A percentile compares a stretch with the other conserved stretches of the same genome.
Conservation (phyloP, 345 rosid genomes). For the Diplotaxis tenuifolia region DNA sequence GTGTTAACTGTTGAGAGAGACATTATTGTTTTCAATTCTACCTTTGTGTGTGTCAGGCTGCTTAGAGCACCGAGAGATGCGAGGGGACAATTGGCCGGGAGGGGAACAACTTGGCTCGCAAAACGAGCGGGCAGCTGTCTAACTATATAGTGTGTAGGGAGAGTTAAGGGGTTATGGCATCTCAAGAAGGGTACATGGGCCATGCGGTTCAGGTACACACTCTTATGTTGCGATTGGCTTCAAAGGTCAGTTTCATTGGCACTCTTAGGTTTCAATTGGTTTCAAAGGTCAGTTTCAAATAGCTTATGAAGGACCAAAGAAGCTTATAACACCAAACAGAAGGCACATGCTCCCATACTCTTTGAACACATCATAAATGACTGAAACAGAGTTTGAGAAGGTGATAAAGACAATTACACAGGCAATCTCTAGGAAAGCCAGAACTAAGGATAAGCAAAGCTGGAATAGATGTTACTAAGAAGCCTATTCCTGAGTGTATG, state of each 20-base stretch:
- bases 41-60: constrained; percentile 46
- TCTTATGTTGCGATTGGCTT: too few relatives aligned
- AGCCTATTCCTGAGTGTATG: constrained; percentile 87
- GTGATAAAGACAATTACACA: constrained; percentile 70
- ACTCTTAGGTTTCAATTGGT: too few relatives aligned
- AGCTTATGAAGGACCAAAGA: constrained; percentile 75
- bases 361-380: constrained; percentile 58
- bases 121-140: too few relatives aligned
- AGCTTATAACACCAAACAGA: constrained; percentile 86
- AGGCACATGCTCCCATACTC: constrained; percentile 87
- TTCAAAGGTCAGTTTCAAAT: constrained; percentile 93
- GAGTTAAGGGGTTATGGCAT: too few relatives aligned
- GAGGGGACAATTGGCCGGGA: constrained; percentile 86
- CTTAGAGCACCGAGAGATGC: constrained; percentile 86
- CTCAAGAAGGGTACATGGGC: too few relatives aligned
- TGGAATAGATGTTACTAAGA: constrained; percentile 86
- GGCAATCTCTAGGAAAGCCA: constrained; percentile 83
- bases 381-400: constrained; percentile 60
- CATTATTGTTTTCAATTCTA: background rate
- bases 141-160: constrained; percentile 71
- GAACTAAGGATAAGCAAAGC: constrained; percentile 61
- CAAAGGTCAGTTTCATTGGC: background rate
- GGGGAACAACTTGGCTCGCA: constrained; percentile 89
- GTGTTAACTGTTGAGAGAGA: background rate
- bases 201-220: too few relatives aligned